These are phyloP conservation scores for Poa pratensis DNA, from an alignment of 176 grass and related monocot genomes.

Conservation along the genomic window DNA sequence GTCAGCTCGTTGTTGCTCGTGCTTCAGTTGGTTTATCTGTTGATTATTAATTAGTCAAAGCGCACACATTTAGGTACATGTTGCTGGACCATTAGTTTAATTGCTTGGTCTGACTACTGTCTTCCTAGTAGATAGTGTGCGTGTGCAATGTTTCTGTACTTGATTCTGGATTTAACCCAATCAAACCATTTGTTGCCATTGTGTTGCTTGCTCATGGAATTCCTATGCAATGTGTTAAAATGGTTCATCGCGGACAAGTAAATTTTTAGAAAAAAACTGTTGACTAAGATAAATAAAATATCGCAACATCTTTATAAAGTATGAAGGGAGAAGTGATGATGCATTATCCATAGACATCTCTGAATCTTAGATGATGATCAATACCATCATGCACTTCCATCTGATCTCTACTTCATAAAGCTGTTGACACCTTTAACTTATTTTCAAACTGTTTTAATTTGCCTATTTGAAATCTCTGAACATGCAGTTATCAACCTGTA, in stretches of 20 bases:
- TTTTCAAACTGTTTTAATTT: background rate
- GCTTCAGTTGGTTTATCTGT: background rate
- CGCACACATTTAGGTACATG: background rate
- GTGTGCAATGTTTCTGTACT: background rate
- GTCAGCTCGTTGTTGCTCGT: background rate
- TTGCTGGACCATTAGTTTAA: conserved; percentile 1
- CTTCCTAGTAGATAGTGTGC: background rate
- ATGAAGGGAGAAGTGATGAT: conserved; percentile 35
- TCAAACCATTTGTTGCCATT: background rate
- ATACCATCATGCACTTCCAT: conserved; percentile 41
- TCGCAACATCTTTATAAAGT: too few relatives aligned
- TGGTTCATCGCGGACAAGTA: background rate
- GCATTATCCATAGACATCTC: conserved; percentile 16
- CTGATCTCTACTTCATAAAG: conserved; percentile 27
- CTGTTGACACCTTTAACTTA: too few relatives aligned
- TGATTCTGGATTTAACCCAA: background rate
- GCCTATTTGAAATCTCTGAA: background rate
- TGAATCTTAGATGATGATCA: conserved; percentile 37
- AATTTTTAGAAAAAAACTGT: background rate
- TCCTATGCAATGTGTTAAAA: background rate
- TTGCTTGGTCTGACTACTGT: background rate
- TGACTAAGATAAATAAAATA: background rate
- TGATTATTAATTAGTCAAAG: background rate
- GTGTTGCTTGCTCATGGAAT: background rate
- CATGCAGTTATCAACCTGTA: background rate